phyloP scores from a whole-genome alignment of 2,329 filamentous ascomycete genomes.

The Colletotrichum sp. region DNA sequence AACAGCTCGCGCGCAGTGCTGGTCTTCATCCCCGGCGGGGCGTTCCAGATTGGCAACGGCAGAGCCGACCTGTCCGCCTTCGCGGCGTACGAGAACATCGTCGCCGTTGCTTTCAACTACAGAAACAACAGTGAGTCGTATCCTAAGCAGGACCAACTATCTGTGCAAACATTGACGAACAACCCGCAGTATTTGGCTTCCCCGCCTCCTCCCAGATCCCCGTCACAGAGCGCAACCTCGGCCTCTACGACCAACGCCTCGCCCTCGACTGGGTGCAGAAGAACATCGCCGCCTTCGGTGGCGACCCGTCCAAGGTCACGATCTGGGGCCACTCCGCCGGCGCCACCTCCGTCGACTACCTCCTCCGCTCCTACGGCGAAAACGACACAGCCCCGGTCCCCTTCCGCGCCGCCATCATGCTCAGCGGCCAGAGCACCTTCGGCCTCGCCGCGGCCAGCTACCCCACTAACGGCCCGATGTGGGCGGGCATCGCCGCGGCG shows the following conservation, averaged over 20 bases:
- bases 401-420: constrained; percentile 30
- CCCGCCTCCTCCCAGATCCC: neutral
- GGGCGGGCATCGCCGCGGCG: constrained; percentile 17
- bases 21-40: constrained; percentile 30
- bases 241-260: constrained; percentile 30
- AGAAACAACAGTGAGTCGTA: no score
- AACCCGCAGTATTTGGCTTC: neutral
- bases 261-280: constrained; percentile 37
- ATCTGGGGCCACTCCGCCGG: constrained; percentile 38
- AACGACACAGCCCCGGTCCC: constrained; percentile 1
- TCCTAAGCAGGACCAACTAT: no score
- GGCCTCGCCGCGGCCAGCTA: constrained; percentile 15
- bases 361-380: constrained; percentile 25
- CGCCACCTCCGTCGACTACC: constrained; percentile 26
- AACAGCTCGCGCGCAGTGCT: constrained; percentile 19
- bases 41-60: constrained; percentile 27
- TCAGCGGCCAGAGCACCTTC: constrained; percentile 34
- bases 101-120: constrained; percentile 31
- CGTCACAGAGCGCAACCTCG: constrained; percentile 24
- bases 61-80: constrained; percentile 27
- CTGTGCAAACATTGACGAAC: no score
- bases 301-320: constrained; percentile 32
- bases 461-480: constrained; percentile 3
- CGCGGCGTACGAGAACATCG: constrained; percentile 30
- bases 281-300: constrained; percentile 33